A percentile compares a stretch with the other conserved stretches of the same genome.
Conservation (phyloP, 257 asterid genomes). For the Solanum lycopersicoides region DNA sequence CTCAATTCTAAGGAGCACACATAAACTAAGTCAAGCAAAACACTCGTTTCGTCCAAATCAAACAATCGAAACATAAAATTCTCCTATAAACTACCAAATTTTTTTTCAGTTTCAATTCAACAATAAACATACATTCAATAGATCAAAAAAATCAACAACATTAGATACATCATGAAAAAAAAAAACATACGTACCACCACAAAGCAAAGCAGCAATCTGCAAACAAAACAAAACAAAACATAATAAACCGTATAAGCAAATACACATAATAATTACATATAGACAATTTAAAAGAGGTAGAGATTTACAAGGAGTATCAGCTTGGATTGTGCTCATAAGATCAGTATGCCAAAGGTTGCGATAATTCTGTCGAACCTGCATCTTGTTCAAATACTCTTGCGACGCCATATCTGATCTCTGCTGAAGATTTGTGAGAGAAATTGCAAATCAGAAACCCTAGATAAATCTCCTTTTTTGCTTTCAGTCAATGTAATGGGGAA, state of each 20-base stretch:
- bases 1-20: background rate
- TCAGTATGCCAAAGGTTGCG: conserved; percentile 98
- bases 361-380: conserved; percentile 84
- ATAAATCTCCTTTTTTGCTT: background rate
- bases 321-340: conserved; percentile 66
- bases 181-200: conserved; percentile 65
- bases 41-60: background rate
- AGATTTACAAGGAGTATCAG: conserved; percentile 69
- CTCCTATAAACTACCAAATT: background rate
- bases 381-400: conserved; percentile 64
- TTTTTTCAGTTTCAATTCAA: background rate
- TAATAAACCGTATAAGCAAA: background rate
- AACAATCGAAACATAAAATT: background rate
- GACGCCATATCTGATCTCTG: conserved; percentile 37
- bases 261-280: background rate
- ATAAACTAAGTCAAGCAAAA: background rate
- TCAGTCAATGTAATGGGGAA: background rate
- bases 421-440: background rate
- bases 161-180: background rate
- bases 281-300: background rate
- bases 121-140: background rate
- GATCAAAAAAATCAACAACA: conserved; percentile 1
- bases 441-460: background rate
- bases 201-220: conserved; percentile 93
- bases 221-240: background rate